These are phyloP conservation scores for Phytophthora pisi DNA, from an alignment of 352 stramenopile species.

Conservation along the genomic window DNA sequence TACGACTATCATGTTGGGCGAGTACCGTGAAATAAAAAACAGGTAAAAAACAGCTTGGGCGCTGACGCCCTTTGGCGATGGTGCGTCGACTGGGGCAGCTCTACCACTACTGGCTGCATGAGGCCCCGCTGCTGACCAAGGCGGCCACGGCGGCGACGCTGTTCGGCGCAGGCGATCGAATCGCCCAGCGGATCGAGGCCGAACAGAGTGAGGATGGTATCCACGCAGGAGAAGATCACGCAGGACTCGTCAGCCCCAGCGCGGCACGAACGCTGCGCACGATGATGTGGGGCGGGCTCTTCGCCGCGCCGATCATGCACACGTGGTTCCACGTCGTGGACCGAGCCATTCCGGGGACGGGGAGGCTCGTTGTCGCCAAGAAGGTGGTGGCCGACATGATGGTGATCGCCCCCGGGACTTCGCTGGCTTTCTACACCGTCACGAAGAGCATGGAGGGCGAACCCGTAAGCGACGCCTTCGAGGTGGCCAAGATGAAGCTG, in stretches of 20 bases:
- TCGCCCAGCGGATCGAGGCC: conserved; percentile 42
- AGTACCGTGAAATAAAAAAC: too few relatives aligned
- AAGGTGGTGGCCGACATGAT: conserved; percentile 55
- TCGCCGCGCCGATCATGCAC: conserved; percentile 89
- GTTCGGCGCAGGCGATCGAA: conserved; percentile 47
- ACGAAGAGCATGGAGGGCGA: conserved; percentile 51
- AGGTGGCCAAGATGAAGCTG: conserved; percentile 44
- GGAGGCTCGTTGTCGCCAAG: conserved; percentile 37
- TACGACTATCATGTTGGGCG: too few relatives aligned
- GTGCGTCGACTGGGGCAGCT: conserved; percentile 26
- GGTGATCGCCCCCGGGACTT: conserved; percentile 49
- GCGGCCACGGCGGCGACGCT: conserved; percentile 43
- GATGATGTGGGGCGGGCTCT: conserved; percentile 86
- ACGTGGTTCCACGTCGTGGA: conserved; percentile 91
- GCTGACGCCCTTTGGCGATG: conserved; percentile 3
- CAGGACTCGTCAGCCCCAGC: conserved; percentile 22
- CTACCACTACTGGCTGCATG: conserved; percentile 46
- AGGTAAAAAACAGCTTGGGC: too few relatives aligned
- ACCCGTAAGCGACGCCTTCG: conserved; percentile 34
- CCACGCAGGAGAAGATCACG: conserved; percentile 1
- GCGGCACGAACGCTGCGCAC: conserved; percentile 67
- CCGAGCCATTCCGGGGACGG: conserved; percentile 34
- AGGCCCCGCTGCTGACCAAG: conserved; percentile 53
- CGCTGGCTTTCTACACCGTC: conserved; percentile 45
- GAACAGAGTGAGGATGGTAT: neutral